Evolutionary conservation across 805 yeast species (phyloP).

Genomic region (Saccharomycodes ludwigii): DNA sequence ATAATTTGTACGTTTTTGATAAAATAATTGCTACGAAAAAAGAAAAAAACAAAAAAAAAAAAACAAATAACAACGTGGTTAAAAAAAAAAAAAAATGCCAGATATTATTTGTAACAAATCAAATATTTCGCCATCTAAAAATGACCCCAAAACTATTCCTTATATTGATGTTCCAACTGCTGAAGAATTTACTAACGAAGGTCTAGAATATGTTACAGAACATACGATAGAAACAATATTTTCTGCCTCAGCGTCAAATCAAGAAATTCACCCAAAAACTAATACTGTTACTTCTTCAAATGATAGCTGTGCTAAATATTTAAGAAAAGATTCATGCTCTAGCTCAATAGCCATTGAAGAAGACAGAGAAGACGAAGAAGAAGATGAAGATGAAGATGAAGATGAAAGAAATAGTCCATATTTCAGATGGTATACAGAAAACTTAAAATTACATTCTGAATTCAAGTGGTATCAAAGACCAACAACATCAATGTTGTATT

Average conservation of each 20-base stretch:
- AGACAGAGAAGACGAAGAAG: constrained; percentile 9
- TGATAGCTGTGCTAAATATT: too few species aligned
- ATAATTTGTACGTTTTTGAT: neutral
- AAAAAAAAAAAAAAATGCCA: neutral
- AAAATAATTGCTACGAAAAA: neutral
- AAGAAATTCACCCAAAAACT: too few species aligned
- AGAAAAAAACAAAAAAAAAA: neutral
- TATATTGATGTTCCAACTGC: constrained; percentile 1
- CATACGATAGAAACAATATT: constrained; percentile 8
- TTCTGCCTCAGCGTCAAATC: neutral
- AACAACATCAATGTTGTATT: constrained; percentile 36
- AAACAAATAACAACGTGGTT: too few species aligned
- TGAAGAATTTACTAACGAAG: constrained; percentile 8
- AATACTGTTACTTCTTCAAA: too few species aligned
- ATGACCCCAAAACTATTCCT: neutral
- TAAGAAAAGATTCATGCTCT: too few species aligned
- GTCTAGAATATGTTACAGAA: constrained; percentile 13
- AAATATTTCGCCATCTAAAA: too few species aligned
- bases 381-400: constrained; percentile 23
- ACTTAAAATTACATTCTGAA: constrained; percentile 29
- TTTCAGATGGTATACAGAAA: constrained; percentile 40
- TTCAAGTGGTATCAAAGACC: constrained; percentile 48
- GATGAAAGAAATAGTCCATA: constrained; percentile 23
- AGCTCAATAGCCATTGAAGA: constrained; percentile 5
- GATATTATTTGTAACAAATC: neutral